These are phyloP conservation scores for Tetrastigma voinierianum DNA, from an alignment of 164 flowering plant species.

Conservation along the genomic window DNA sequence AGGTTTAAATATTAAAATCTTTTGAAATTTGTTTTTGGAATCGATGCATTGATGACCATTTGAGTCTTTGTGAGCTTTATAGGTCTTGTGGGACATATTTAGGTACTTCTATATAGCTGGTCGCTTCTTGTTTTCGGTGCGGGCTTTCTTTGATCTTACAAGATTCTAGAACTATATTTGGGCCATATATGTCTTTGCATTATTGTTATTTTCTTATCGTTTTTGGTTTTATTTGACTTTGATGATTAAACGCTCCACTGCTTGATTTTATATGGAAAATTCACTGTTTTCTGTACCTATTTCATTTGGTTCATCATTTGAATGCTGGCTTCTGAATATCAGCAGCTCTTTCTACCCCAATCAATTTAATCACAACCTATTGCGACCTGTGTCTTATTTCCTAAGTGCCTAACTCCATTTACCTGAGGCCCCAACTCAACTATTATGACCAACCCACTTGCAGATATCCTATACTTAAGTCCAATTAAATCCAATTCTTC, in stretches of 20 bases:
- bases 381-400: too few relatives aligned
- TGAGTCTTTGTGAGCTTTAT: slow-evolving; percentile 10
- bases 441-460: too few relatives aligned
- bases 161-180: slow-evolving; percentile 42
- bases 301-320: slow-evolving; percentile 10
- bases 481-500: too few relatives aligned
- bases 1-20: background rate
- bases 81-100: slow-evolving; percentile 25
- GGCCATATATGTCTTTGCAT: slow-evolving; percentile 7
- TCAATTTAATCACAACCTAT: slow-evolving; percentile 15
- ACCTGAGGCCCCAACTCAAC: too few relatives aligned
- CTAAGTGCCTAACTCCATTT: too few relatives aligned
- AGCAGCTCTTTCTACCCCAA: slow-evolving; percentile 6
- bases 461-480: too few relatives aligned
- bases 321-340: slow-evolving; percentile 14
- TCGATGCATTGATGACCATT: slow-evolving; percentile 23
- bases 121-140: slow-evolving; percentile 21
- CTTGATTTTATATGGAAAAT: slow-evolving; percentile 14
- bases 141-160: slow-evolving; percentile 43
- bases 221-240: slow-evolving; percentile 7
- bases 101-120: slow-evolving; percentile 24
- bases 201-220: background rate
- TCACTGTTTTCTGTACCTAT: slow-evolving; percentile 7
- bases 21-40: background rate
- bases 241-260: slow-evolving; percentile 55